Percentiles rank a stretch among this genome's conserved stretches.
These are phyloP conservation scores for Candida coleopterorum DNA, from an alignment of 805 yeast species.

Conservation along the genomic window DNA sequence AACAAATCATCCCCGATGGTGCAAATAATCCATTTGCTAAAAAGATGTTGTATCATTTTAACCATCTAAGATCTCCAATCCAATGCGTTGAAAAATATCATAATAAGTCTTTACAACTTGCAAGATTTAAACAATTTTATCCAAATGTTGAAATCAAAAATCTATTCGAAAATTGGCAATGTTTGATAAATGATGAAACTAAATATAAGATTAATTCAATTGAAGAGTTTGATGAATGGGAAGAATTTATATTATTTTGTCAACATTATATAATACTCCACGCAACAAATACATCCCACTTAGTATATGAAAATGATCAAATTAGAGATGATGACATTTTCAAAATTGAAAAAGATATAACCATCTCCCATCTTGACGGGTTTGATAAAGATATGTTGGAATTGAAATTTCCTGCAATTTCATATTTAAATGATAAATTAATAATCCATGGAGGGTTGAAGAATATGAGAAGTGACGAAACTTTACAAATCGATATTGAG, in stretches of 20 bases:
- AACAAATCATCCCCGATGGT: constrained; percentile 69
- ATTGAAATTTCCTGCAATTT: constrained; percentile 42
- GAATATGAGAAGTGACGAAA: constrained; percentile 23
- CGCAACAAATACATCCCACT: constrained; percentile 42
- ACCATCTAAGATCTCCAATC: constrained; percentile 60
- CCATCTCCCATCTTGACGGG: constrained; percentile 2
- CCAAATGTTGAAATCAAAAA: constrained; percentile 46
- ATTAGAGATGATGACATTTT: constrained; percentile 2
- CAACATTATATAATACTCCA: constrained; percentile 71
- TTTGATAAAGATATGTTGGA: constrained; percentile 13
- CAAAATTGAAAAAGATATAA: constrained; percentile 1
- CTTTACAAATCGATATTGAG: constrained; percentile 14
- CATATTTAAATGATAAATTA: constrained; percentile 13
- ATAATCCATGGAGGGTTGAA: constrained; percentile 39
- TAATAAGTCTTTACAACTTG: constrained; percentile 41
- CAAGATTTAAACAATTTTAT: constrained; percentile 50
- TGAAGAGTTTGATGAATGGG: constrained; percentile 81
- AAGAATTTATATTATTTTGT: constrained; percentile 69
- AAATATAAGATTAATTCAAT: constrained; percentile 41
- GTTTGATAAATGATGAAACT: constrained; percentile 32
- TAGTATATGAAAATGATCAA: constrained; percentile 11
- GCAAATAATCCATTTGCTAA: constrained; percentile 60
- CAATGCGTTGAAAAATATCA: constrained; percentile 60
- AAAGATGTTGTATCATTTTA: constrained; percentile 71
- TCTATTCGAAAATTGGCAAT: constrained; percentile 55